These are phyloP conservation scores for Ramularia collo-cygni DNA, from an alignment of 2,329 filamentous ascomycete genomes.

Conservation along the genomic window DNA sequence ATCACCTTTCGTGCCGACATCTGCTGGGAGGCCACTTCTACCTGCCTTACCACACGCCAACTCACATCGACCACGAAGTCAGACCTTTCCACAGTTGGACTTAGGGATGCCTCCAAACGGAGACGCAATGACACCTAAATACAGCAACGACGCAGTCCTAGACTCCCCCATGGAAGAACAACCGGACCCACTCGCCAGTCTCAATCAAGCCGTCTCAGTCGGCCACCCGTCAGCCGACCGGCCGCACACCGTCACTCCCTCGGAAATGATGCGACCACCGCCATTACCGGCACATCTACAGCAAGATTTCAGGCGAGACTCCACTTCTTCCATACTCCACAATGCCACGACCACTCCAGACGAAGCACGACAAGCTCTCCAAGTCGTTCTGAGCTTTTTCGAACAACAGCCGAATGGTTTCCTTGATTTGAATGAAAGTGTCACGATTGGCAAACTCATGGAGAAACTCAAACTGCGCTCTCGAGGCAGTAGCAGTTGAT, in stretches of 20 bases:
- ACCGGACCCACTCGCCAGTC: constrained; percentile 30
- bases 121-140: constrained; percentile 52
- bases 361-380: constrained; percentile 74
- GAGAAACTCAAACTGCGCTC: constrained; percentile 66
- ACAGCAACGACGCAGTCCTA: constrained; percentile 33
- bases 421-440: constrained; percentile 69
- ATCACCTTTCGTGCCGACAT: constrained; percentile 55
- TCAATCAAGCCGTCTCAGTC: constrained; percentile 36
- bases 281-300: constrained; percentile 34
- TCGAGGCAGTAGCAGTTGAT: constrained; percentile 16
- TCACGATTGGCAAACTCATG: constrained; percentile 72
- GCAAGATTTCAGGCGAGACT: constrained; percentile 15
- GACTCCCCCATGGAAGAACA: constrained; percentile 31
- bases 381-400: constrained; percentile 76
- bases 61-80: constrained; percentile 72
- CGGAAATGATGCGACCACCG: constrained; percentile 42
- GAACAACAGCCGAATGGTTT: constrained; percentile 62
- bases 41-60: constrained; percentile 45
- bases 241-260: constrained; percentile 22
- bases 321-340: constrained; percentile 19
- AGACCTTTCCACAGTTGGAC: constrained; percentile 74
- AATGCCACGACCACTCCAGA: constrained; percentile 67
- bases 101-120: constrained; percentile 48
- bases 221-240: constrained; percentile 15
- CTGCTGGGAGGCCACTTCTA: constrained; percentile 29